phyloP scores from a whole-genome alignment of 2,329 filamentous ascomycete genomes.

The Penicillium verrucosum region DNA sequence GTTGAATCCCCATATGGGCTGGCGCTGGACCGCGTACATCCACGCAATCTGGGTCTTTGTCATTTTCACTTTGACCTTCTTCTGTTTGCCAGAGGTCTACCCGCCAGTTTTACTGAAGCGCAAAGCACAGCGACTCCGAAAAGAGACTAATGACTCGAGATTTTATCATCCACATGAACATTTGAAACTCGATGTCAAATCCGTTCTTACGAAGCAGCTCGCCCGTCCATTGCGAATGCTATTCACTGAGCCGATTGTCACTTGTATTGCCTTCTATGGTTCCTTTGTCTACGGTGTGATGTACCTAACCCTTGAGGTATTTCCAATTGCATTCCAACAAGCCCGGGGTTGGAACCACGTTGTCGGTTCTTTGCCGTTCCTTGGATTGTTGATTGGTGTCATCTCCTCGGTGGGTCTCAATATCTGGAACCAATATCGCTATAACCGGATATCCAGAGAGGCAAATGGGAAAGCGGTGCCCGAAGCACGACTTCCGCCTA shows the following conservation, averaged over 20 bases:
- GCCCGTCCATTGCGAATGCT: conserved; percentile 37
- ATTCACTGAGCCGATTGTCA: conserved; percentile 48
- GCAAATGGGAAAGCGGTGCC: conserved; percentile 35
- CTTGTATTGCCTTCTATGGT: conserved; percentile 45
- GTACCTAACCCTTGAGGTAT: conserved; percentile 48
- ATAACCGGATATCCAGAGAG: conserved; percentile 31
- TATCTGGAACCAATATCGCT: conserved; percentile 42
- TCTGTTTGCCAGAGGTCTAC: conserved; percentile 42
- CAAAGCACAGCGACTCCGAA: conserved; percentile 39
- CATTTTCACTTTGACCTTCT: conserved; percentile 25
- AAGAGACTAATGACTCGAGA: conserved; percentile 37
- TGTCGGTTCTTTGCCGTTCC: conserved; percentile 43
- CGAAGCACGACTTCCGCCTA: conserved; percentile 45
- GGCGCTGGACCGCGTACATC: conserved; percentile 48
- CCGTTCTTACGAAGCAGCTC: not conserved
- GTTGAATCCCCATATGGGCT: conserved; percentile 36
- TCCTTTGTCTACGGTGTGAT: conserved; percentile 49
- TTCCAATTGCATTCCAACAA: conserved; percentile 48
- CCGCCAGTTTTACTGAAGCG: conserved; percentile 38
- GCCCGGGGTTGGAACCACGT: conserved; percentile 39
- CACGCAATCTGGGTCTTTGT: conserved; percentile 41
- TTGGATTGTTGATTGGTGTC: conserved; percentile 46
- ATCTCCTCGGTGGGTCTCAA: conserved; percentile 41
- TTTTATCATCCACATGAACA: conserved; percentile 48
- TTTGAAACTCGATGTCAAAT: conserved; percentile 38